Percentiles rank a stretch among this genome's conserved stretches.
Evolutionary conservation across 1,284 basidiomycete species (phyloP).

Genomic region (Mrakiaceae sp.): DNA sequence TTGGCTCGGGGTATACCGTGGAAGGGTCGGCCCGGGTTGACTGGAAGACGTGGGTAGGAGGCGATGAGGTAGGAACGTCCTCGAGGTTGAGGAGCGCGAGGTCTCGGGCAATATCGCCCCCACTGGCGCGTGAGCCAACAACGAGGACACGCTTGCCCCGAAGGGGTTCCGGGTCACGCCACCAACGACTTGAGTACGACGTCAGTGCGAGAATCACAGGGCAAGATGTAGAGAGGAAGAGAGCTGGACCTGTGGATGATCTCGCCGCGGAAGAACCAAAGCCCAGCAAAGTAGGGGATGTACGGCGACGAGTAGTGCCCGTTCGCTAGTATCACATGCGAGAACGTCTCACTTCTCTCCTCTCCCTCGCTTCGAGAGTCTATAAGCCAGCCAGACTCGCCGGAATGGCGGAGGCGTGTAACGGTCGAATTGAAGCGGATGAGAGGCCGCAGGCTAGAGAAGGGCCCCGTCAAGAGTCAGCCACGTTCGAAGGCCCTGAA

Average conservation of each 20-base stretch:
- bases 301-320: constrained; percentile 40
- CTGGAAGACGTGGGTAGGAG: constrained; percentile 25
- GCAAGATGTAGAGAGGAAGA: background rate
- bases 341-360: constrained; percentile 23
- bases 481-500: background rate
- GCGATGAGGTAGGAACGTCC: constrained; percentile 5
- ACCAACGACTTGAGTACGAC: constrained; percentile 25
- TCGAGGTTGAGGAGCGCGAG: constrained; percentile 31
- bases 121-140: constrained; percentile 41
- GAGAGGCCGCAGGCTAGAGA: constrained; percentile 17
- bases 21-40: constrained; percentile 19
- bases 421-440: constrained; percentile 35
- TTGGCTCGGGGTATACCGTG: constrained; percentile 17
- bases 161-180: constrained; percentile 15
- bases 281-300: constrained; percentile 35
- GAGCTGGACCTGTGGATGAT: constrained; percentile 30
- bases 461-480: background rate
- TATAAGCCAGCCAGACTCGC: constrained; percentile 20
- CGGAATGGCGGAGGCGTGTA: constrained; percentile 22
- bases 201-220: constrained; percentile 38
- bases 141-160: constrained; percentile 36
- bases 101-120: constrained; percentile 42
- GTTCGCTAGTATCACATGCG: constrained; percentile 34
- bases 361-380: constrained; percentile 21
- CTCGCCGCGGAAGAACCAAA: constrained; percentile 33